Conservation (phyloP, 495 filamentous ascomycete species). For the Poronia punctata region DNA sequence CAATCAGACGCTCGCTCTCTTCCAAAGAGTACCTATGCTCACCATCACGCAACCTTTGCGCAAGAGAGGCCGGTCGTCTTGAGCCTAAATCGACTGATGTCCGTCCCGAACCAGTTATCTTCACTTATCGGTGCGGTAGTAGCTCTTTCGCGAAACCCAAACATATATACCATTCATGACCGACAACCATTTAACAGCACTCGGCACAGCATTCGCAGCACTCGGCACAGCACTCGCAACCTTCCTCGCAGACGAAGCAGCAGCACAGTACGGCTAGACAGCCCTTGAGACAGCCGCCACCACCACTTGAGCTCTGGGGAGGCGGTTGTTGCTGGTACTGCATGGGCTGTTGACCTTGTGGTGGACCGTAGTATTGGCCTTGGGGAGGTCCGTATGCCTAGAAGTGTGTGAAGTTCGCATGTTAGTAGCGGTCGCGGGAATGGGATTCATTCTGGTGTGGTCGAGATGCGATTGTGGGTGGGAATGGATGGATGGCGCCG, state of each 20-base stretch:
- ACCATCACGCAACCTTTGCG: too few species aligned
- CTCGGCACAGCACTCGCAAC: conserved; percentile 70
- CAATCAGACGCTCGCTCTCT: too few species aligned
- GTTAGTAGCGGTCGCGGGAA: too few species aligned
- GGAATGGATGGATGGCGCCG: neutral
- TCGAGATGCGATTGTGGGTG: conserved; percentile 2
- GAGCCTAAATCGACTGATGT: too few species aligned
- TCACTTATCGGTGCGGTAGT: too few species aligned
- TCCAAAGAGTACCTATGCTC: too few species aligned
- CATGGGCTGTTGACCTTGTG: conserved; percentile 31
- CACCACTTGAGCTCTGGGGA: conserved; percentile 40
- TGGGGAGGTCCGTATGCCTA: conserved; percentile 24
- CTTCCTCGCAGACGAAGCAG: conserved; percentile 71
- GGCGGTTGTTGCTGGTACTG: conserved; percentile 57
- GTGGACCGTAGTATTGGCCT: conserved; percentile 19
- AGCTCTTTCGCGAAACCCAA: too few species aligned
- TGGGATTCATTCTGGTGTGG: too few species aligned
- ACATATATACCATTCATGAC: neutral
- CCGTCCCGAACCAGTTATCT: too few species aligned
- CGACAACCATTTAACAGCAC: conserved; percentile 5
- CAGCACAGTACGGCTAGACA: conserved; percentile 69
- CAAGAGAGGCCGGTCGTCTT: too few species aligned
- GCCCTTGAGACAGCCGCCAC: conserved; percentile 54
- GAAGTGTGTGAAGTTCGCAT: conserved; percentile 7
- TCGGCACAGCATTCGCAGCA: conserved; percentile 59